These are phyloP conservation scores for Solanum phureja DNA, from an alignment of 257 asterid species.

Conservation along the genomic window DNA sequence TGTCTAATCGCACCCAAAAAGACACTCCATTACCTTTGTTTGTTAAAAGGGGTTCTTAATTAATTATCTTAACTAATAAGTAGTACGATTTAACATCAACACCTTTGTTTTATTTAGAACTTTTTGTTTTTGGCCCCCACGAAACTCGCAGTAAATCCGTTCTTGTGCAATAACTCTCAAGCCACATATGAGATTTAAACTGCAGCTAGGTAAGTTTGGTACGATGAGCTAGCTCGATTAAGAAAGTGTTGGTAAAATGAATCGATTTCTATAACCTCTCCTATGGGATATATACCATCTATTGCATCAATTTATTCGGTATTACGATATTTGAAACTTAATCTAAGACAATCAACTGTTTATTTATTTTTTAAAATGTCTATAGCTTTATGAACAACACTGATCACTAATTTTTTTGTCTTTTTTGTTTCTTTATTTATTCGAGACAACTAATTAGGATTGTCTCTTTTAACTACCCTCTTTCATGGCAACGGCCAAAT, in stretches of 20 bases:
- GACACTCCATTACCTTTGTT: background rate
- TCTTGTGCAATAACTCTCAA: background rate
- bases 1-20: background rate
- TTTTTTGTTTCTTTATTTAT: background rate
- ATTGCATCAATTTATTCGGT: background rate
- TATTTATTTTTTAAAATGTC: background rate
- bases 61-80: background rate
- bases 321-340: background rate
- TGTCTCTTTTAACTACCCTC: background rate
- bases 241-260: background rate
- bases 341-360: background rate
- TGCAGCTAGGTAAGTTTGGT: fast-evolving
- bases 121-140: background rate
- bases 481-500: background rate
- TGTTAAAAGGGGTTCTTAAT: background rate
- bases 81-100: background rate
- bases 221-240: fast-evolving
- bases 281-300: background rate
- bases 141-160: fast-evolving
- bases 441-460: background rate
- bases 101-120: background rate
- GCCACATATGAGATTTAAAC: background rate
- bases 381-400: background rate
- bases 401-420: background rate
- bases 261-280: background rate